Conservation (phyloP, 176 grass and related monocot genomes). For the Eleusine indica region DNA sequence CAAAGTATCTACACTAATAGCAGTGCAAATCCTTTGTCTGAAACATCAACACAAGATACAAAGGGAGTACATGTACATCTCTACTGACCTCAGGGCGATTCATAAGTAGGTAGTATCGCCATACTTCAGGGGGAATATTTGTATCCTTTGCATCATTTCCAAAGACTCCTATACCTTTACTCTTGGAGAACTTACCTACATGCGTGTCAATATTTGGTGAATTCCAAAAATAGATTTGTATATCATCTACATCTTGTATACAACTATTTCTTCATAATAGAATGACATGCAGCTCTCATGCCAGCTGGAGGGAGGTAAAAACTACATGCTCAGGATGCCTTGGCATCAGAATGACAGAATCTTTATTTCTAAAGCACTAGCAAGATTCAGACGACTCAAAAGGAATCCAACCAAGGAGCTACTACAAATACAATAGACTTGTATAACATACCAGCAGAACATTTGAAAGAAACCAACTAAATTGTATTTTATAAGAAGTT, state of each 20-base stretch:
- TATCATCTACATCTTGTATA: not conserved
- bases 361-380: not conserved
- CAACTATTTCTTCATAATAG: not conserved
- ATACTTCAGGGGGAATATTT: conserved; percentile 94
- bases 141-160: conserved; percentile 93
- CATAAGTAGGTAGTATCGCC: conserved; percentile 96
- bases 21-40: not conserved
- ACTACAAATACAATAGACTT: not conserved
- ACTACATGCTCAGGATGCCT: not conserved
- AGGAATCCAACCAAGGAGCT: not conserved
- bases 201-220: conserved; percentile 22
- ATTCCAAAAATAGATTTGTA: conserved; percentile 4
- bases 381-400: not conserved
- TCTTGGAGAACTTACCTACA: conserved; percentile 99
- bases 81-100: conserved; percentile 86
- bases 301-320: not conserved
- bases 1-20: not conserved
- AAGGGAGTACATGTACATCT: not conserved
- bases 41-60: not conserved
- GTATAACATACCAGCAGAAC: not conserved
- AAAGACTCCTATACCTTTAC: conserved; percentile 93
- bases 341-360: not conserved
- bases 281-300: not conserved
- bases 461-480: not conserved
- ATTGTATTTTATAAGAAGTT: not conserved